Conservation (phyloP, 2,329 filamentous ascomycete species). For the Botrytis galanthina region DNA sequence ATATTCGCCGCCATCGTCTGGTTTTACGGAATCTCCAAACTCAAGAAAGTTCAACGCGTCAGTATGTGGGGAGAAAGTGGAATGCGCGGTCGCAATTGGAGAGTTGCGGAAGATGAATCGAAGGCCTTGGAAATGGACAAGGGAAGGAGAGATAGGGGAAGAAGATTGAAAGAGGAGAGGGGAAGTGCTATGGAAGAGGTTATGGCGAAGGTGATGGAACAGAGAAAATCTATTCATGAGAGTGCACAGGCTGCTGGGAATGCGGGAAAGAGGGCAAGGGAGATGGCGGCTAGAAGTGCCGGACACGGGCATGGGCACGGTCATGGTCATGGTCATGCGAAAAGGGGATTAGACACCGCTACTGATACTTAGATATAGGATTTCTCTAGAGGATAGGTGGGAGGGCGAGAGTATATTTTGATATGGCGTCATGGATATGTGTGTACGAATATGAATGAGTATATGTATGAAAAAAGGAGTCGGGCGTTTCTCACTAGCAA, state of each 20-base stretch:
- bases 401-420: not conserved
- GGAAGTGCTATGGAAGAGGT: conserved; percentile 26
- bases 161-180: conserved; percentile 33
- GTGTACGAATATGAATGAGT: conserved; percentile 9
- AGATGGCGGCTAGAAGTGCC: not conserved
- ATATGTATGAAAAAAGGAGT: not conserved
- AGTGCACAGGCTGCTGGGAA: not conserved
- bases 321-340: not conserved
- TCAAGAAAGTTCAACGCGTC: conserved; percentile 82
- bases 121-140: conserved; percentile 31
- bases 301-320: not conserved
- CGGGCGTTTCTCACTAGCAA: not conserved
- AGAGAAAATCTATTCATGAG: conserved; percentile 3
- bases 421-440: conserved; percentile 2
- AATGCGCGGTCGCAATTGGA: conserved; percentile 34
- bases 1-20: conserved; percentile 74
- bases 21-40: conserved; percentile 77
- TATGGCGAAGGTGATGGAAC: conserved; percentile 17
- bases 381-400: not conserved
- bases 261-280: not conserved
- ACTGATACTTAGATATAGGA: not conserved
- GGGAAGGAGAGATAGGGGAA: conserved; percentile 29
- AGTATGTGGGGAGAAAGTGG: conserved; percentile 63
- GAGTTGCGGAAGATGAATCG: conserved; percentile 31
- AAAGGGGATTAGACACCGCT: not conserved